Evolutionary conservation across 768 basidiomycete species (phyloP).

Genomic region (Psilocybe subaeruginosa): DNA sequence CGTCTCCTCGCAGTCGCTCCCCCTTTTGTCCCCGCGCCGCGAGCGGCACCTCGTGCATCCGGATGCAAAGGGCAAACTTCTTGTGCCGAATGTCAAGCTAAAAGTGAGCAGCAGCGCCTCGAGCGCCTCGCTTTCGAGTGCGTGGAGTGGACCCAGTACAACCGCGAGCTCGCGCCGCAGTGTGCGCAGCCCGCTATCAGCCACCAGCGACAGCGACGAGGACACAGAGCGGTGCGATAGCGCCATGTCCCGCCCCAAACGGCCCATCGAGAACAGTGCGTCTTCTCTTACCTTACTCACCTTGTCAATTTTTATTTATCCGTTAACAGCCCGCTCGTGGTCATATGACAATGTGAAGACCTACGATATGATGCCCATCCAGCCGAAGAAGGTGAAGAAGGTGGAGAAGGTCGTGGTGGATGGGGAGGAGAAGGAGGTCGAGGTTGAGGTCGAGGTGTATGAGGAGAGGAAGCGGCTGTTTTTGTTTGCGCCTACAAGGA

Average conservation of each 20-base stretch:
- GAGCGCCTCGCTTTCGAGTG: slow-evolving; percentile 38
- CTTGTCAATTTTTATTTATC: neutral
- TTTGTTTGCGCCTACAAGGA: slow-evolving; percentile 52
- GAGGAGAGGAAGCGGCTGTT: slow-evolving; percentile 68
- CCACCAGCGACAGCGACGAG: slow-evolving; percentile 31
- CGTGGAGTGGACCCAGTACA: slow-evolving; percentile 28
- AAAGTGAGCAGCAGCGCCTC: slow-evolving; percentile 37
- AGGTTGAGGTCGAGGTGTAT: slow-evolving; percentile 57
- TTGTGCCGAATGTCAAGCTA: slow-evolving; percentile 49
- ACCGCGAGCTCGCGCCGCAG: slow-evolving; percentile 26
- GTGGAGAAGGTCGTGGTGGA: slow-evolving; percentile 54
- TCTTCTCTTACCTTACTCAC: slow-evolving; percentile 3
- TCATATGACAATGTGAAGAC: slow-evolving; percentile 75
- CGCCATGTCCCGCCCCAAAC: slow-evolving; percentile 24
- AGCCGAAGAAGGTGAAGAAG: slow-evolving; percentile 59
- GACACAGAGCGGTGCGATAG: slow-evolving; percentile 25
- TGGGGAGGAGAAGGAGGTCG: slow-evolving; percentile 50
- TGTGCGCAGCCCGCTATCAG: slow-evolving; percentile 37
- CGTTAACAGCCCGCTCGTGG: slow-evolving; percentile 55
- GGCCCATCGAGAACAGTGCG: slow-evolving; percentile 60
- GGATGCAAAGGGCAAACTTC: slow-evolving; percentile 66
- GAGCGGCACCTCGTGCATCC: slow-evolving; percentile 60
- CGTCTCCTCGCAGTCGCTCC: slow-evolving; percentile 37
- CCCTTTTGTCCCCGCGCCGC: slow-evolving; percentile 36
- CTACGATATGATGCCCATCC: slow-evolving; percentile 64